Evolutionary conservation across 139 green algal genomes (phyloP), one percentile per base, ranked within the genome.

Genomic region (Astrephomene gubernaculifera): DNA sequence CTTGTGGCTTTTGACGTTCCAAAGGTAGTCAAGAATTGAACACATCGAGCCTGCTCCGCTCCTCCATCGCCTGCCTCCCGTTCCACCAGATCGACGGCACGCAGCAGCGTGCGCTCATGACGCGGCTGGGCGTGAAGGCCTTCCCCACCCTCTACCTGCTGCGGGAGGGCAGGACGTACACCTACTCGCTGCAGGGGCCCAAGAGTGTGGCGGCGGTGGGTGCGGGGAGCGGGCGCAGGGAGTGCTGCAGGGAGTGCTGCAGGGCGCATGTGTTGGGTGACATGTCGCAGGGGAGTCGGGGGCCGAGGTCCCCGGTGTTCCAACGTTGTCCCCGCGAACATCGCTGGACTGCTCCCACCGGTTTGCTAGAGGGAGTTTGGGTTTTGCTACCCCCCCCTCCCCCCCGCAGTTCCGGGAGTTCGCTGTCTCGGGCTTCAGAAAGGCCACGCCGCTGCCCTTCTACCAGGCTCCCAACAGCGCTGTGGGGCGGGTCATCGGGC

Each of bases 61-160:
- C 35, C 65, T 21, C 61, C 38, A 27, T 74, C 29, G 6, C 65
- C 14, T 39, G 36, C 22, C 3, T 27, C 25, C 10, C 0, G n/a
- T n/a, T n/a, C 4, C 27, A 33, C 27, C 74, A 92, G 86, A 61
- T 87, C 22, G 83, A 92, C 63, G 89, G 89, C 71, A 82, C 68
- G 0, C 68, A 84, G 36, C 85, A 92, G 39, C 52, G 52, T 2
- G 78, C 78, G 44, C 71, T 92, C 1, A 76, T 92, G 82, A 72
- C 79, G 24, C 86, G 86, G 12, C 71, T 92, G 45, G 57, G 61
- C 12, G 86, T 92, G 19, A 71, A 35, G 9, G 85, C 61, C 60
- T 92, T 86, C 65, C 89, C 89, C 35, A 84, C 74, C 33, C 79
- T 92, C 24, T 92, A 79, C 67, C 45, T 90, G 35, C 61, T 92